A percentile compares a stretch with the other conserved stretches of the same genome.
These are phyloP conservation scores for Phaeosphaeriaceae sp. DNA, from an alignment of 2,329 filamentous ascomycete genomes.

Conservation along the genomic window DNA sequence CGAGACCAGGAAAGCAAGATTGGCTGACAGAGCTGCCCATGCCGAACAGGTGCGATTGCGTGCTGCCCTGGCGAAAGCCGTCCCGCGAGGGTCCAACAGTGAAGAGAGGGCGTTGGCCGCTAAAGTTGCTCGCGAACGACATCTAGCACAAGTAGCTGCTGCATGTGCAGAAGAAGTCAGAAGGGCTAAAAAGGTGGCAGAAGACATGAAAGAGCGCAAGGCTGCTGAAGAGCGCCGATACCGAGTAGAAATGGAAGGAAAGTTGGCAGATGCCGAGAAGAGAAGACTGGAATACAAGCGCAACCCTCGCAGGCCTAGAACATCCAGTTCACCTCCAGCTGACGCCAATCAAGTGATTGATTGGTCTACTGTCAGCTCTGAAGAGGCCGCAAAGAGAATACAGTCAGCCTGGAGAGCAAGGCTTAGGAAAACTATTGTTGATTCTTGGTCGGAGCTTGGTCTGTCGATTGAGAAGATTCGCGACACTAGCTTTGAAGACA, in stretches of 20 bases:
- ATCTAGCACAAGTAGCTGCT: conserved; percentile 80
- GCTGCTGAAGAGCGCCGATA: conserved; percentile 74
- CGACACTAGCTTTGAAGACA: conserved; percentile 75
- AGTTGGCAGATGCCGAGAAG: conserved; percentile 76
- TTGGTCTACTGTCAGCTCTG: conserved; percentile 57
- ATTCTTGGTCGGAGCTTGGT: conserved; percentile 69
- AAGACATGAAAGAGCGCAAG: conserved; percentile 80
- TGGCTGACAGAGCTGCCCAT: conserved; percentile 81
- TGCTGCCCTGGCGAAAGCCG: conserved; percentile 75
- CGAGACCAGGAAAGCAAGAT: conserved; percentile 77
- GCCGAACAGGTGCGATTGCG: conserved; percentile 82
- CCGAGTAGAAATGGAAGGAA: conserved; percentile 78
- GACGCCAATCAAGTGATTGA: conserved; percentile 42
- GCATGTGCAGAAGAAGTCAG: conserved; percentile 83
- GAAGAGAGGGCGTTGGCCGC: conserved; percentile 80
- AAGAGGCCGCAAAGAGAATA: conserved; percentile 69
- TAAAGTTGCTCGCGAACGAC: conserved; percentile 78
- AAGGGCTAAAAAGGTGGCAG: conserved; percentile 81
- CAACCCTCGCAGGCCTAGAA: conserved; percentile 64
- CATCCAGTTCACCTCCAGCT: conserved; percentile 60
- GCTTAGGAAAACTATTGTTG: conserved; percentile 64
- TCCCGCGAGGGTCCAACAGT: conserved; percentile 68
- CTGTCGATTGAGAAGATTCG: conserved; percentile 74
- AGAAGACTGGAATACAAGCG: conserved; percentile 64
- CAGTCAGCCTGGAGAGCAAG: conserved; percentile 73